Evolutionary conservation across 2,329 filamentous ascomycete genomes (phyloP).

Genomic region (Epicoccum nigrum): DNA sequence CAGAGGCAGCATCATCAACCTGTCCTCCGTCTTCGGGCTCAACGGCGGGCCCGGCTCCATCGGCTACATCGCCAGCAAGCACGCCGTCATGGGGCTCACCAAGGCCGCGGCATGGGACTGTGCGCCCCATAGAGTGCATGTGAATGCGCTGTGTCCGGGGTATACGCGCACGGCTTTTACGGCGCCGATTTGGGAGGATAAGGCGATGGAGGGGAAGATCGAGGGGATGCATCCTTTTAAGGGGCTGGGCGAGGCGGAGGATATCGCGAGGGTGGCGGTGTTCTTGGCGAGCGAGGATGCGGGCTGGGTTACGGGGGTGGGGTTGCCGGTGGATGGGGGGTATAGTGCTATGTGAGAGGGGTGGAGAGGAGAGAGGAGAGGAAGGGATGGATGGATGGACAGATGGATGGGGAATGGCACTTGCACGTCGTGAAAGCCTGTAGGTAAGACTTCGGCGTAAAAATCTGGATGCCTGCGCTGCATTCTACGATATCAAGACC

Average conservation of each 20-base stretch:
- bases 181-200: slow-evolving; percentile 19
- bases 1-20: slow-evolving; percentile 62
- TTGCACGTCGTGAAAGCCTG: no score
- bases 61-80: slow-evolving; percentile 57
- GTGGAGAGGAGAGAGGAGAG: background rate
- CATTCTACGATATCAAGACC: no score
- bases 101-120: slow-evolving; percentile 58
- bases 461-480: no score
- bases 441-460: no score
- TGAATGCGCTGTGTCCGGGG: slow-evolving; percentile 62
- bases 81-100: slow-evolving; percentile 58
- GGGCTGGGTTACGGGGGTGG: slow-evolving; percentile 53
- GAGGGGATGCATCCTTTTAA: slow-evolving; percentile 37
- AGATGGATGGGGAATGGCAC: no score
- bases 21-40: slow-evolving; percentile 54
- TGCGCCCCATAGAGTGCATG: slow-evolving; percentile 56
- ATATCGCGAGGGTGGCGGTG: slow-evolving; percentile 49
- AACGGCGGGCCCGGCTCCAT: slow-evolving; percentile 9
- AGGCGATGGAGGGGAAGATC: slow-evolving; percentile 13
- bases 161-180: slow-evolving; percentile 46
- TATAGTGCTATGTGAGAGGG: slow-evolving; percentile 40
- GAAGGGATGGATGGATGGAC: background rate
- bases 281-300: slow-evolving; percentile 57
- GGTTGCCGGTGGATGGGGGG: slow-evolving; percentile 56
- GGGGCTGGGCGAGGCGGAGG: slow-evolving; percentile 39